These are phyloP conservation scores for Aurantiochytrium sp. DNA, from an alignment of 108 stramenopile species.

Conservation along the genomic window DNA sequence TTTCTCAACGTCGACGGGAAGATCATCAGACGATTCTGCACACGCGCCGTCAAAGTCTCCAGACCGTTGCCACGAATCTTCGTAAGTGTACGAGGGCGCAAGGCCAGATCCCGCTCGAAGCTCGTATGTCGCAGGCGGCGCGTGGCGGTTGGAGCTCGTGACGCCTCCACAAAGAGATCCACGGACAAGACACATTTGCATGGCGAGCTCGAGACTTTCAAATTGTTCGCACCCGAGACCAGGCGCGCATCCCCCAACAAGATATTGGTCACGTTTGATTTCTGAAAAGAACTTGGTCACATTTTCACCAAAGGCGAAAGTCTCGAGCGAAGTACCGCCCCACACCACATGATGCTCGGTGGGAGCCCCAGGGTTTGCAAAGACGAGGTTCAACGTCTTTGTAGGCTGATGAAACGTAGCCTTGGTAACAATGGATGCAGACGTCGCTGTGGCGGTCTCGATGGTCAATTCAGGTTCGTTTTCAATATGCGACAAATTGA, in stretches of 20 bases:
- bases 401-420: neutral
- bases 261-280: neutral
- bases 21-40: neutral
- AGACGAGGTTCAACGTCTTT: neutral
- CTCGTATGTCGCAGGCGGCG: neutral
- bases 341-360: neutral
- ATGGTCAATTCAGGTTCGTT: neutral
- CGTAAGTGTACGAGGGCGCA: neutral
- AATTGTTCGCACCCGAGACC: neutral
- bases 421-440: neutral
- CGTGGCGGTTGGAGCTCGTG: neutral
- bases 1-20: neutral
- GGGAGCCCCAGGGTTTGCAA: neutral
- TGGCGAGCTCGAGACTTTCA: neutral
- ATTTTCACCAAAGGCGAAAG: neutral
- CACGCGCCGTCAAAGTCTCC: neutral
- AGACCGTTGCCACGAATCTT: neutral
- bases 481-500: neutral
- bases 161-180: neutral
- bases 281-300: neutral
- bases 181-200: neutral
- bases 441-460: neutral
- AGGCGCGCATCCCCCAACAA: neutral
- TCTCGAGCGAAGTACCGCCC: neutral
- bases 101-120: neutral